Evolutionary conservation across 495 filamentous ascomycete genomes (phyloP).

Genomic region (Symbiotaphrina buchneri): DNA sequence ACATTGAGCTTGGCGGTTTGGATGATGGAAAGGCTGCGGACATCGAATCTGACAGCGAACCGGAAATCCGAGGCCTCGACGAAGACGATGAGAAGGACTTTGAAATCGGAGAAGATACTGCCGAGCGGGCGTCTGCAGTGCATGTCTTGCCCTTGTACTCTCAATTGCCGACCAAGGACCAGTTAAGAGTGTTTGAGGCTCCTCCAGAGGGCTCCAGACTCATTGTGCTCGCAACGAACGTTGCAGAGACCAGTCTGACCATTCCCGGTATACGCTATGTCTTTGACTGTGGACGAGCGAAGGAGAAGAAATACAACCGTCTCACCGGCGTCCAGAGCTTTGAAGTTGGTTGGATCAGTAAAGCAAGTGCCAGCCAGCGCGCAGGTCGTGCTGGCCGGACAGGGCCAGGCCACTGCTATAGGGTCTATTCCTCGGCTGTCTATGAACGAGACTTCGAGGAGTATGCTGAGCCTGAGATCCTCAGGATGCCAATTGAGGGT

Average conservation of each 20-base stretch:
- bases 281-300: constrained; percentile 80
- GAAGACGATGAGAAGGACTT: constrained; percentile 42
- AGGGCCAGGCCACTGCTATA: constrained; percentile 88
- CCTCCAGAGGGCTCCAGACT: constrained; percentile 68
- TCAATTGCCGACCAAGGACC: constrained; percentile 78
- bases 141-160: constrained; percentile 88
- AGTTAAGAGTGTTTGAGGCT: constrained; percentile 78
- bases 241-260: constrained; percentile 90
- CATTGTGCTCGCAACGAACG: constrained; percentile 87
- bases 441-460: constrained; percentile 81
- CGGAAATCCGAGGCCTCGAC: constrained; percentile 16
- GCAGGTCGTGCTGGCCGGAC: constrained; percentile 90
- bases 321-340: constrained; percentile 85
- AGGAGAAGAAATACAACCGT: constrained; percentile 72
- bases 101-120: constrained; percentile 20
- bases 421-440: constrained; percentile 80
- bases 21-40: constrained; percentile 35
- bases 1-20: constrained; percentile 57
- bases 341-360: constrained; percentile 89
- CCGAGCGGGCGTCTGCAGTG: constrained; percentile 24
- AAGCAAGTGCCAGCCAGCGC: constrained; percentile 83
- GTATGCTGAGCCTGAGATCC: constrained; percentile 71
- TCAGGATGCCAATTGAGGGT: constrained; percentile 78
- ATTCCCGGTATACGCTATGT: constrained; percentile 94
- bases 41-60: too few species aligned